These are phyloP conservation scores for Auriscalpium orientale DNA, from an alignment of 768 basidiomycete genomes.

Conservation along the genomic window DNA sequence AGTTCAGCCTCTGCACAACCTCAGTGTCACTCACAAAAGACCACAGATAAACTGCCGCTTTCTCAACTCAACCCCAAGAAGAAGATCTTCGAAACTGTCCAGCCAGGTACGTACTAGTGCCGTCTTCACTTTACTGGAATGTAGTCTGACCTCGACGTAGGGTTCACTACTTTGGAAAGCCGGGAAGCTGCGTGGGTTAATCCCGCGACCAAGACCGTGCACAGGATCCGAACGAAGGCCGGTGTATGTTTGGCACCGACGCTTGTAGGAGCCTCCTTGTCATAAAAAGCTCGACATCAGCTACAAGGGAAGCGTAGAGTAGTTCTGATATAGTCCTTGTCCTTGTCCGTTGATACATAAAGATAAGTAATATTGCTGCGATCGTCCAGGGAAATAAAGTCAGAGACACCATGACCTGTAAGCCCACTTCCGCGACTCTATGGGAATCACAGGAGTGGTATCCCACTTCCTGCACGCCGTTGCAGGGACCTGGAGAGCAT, in stretches of 20 bases:
- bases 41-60: conserved; percentile 54
- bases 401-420: neutral
- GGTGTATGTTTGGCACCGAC: conserved; percentile 78
- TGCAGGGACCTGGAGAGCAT: neutral
- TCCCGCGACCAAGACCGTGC: conserved; percentile 66
- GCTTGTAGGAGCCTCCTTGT: conserved; percentile 86
- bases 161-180: conserved; percentile 83
- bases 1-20: neutral
- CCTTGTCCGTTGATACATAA: no score
- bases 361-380: neutral
- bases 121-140: neutral
- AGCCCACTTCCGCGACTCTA: neutral
- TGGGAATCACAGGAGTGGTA: neutral
- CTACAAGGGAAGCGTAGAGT: no score
- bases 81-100: conserved; percentile 97
- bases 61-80: conserved; percentile 95
- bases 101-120: conserved; percentile 55
- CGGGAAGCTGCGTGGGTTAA: conserved; percentile 92
- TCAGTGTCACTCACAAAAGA: conserved; percentile 1
- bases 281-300: conserved; percentile 22
- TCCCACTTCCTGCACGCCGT: neutral
- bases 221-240: conserved; percentile 79
- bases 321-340: no score
- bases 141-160: conserved; percentile 25
- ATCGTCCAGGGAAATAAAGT: neutral